Evolutionary conservation across 768 basidiomycete species (phyloP).

Genomic region (Boletus reticuloceps): DNA sequence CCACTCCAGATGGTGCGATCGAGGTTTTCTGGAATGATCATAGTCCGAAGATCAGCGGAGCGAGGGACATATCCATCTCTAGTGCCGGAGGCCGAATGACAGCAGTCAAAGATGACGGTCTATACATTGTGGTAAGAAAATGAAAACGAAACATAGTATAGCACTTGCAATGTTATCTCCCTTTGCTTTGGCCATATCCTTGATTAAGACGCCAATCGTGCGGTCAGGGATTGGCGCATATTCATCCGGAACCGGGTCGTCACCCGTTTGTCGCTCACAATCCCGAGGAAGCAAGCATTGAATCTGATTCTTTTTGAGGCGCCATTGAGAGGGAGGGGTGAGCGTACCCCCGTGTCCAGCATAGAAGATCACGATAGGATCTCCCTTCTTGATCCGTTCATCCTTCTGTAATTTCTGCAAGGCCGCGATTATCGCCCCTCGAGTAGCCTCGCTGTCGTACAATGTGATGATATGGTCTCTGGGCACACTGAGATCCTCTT

Average conservation of each 20-base stretch:
- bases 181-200: conserved; percentile 34
- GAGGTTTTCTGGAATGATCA: conserved; percentile 4
- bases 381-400: conserved; percentile 24
- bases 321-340: conserved; percentile 32
- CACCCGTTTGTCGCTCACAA: neutral
- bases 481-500: conserved; percentile 29
- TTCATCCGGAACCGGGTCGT: neutral
- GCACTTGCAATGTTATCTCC: conserved; percentile 44
- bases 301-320: conserved; percentile 21
- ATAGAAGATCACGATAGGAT: conserved; percentile 42
- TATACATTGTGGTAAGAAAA: conserved; percentile 11
- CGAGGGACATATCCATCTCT: conserved; percentile 20
- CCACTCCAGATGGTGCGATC: conserved; percentile 28
- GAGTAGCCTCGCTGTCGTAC: conserved; percentile 38
- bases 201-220: conserved; percentile 37
- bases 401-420: conserved; percentile 26
- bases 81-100: conserved; percentile 40
- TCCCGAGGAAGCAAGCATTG: conserved; percentile 33
- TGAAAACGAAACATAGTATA: conserved; percentile 7
- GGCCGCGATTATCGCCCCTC: conserved; percentile 32
- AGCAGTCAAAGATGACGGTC: conserved; percentile 49
- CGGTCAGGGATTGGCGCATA: conserved; percentile 39
- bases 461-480: conserved; percentile 35
- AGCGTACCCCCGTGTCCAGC: conserved; percentile 43
- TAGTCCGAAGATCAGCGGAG: neutral